Evolutionary conservation across 148 eudicot species (phyloP).

Genomic region (Spergularia bocconei): DNA sequence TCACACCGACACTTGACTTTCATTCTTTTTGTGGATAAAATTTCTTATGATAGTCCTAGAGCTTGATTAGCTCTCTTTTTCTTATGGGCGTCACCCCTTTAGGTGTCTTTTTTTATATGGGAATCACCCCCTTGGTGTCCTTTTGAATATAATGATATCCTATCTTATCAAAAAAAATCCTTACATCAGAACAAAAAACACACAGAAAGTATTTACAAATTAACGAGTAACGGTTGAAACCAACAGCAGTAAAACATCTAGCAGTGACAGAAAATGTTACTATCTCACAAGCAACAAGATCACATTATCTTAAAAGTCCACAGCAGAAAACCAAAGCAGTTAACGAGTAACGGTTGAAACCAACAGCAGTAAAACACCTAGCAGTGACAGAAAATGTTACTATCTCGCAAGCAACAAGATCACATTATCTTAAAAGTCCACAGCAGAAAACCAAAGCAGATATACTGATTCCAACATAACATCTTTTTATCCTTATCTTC

Average conservation of each 20-base stretch:
- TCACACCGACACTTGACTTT: too few species aligned
- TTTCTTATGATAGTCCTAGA: too few species aligned
- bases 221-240: neutral
- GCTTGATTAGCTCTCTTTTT: too few species aligned
- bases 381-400: neutral
- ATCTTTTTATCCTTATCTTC: neutral
- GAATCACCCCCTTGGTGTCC: too few species aligned
- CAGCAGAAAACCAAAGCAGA: neutral
- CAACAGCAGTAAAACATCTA: neutral
- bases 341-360: too few species aligned
- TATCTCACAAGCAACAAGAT: neutral
- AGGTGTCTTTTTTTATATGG: too few species aligned
- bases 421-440: neutral
- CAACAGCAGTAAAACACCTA: neutral
- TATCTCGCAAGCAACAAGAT: too few species aligned
- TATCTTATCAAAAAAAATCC: too few species aligned
- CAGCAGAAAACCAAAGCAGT: neutral
- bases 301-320: too few species aligned
- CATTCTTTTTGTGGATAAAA: too few species aligned
- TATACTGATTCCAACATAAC: neutral
- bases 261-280: neutral
- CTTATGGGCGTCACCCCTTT: too few species aligned
- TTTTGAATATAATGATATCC: too few species aligned
- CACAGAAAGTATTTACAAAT: neutral
- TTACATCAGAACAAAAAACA: neutral